Evolutionary conservation across 2,329 filamentous ascomycete genomes (phyloP).

Genomic region (Thyridium curvatum): DNA sequence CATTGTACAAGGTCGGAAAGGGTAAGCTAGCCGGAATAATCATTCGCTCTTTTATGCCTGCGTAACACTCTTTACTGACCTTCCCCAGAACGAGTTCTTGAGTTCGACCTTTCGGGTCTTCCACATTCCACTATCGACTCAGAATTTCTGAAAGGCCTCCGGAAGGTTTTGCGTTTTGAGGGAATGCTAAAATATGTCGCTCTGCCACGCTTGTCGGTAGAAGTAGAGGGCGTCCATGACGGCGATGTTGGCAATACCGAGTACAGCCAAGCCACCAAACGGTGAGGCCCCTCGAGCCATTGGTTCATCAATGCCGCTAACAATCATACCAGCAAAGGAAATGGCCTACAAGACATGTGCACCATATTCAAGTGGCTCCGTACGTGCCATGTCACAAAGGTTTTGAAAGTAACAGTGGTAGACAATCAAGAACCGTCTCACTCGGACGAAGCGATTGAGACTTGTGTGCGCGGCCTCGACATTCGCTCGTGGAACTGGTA

Average conservation of each 20-base stretch:
- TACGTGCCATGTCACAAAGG: conserved; percentile 2
- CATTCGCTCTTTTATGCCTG: no score
- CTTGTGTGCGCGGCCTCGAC: conserved; percentile 1
- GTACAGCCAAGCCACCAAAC: neutral
- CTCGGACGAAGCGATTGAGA: conserved; percentile 6
- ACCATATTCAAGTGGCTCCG: conserved; percentile 6
- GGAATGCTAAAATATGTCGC: conserved; percentile 5
- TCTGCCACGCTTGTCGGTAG: conserved; percentile 2
- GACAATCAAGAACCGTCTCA: conserved; percentile 4
- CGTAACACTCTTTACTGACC: no score
- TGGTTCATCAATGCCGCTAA: neutral
- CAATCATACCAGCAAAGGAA: neutral
- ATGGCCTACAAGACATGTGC: conserved; percentile 4
- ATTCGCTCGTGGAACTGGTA: conserved; percentile 7
- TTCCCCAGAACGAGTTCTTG: conserved; percentile 1
- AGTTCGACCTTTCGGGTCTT: conserved; percentile 6
- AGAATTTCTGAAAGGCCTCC: conserved; percentile 3
- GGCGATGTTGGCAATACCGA: neutral
- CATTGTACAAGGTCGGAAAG: conserved; percentile 5
- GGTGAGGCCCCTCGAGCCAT: neutral
- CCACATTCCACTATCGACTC: conserved; percentile 2
- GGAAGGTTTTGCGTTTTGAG: conserved; percentile 4
- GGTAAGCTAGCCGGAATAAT: neutral
- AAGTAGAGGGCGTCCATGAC: neutral
- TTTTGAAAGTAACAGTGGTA: conserved; percentile 5